Evolutionary conservation across 768 basidiomycete species (phyloP).

Genomic region (Lactarius psammicola): DNA sequence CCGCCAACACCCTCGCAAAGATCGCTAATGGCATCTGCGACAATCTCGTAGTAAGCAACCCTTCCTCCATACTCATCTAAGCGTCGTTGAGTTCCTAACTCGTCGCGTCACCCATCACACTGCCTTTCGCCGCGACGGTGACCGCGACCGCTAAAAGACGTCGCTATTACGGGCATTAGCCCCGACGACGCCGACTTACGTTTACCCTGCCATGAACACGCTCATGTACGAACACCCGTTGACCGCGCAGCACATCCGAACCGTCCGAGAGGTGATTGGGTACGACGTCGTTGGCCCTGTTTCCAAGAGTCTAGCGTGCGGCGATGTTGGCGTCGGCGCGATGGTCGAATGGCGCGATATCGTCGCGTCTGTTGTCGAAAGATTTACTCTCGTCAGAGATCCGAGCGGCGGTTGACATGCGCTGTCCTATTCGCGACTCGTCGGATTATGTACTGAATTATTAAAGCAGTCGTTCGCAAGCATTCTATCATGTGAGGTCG

Average conservation of each 20-base stretch:
- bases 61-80: too few species aligned
- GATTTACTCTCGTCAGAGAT: conserved; percentile 37
- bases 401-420: background rate
- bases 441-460: background rate
- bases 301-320: conserved; percentile 85
- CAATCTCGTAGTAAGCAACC: conserved; percentile 68
- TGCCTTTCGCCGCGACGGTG: background rate
- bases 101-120: too few species aligned
- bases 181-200: conserved; percentile 79
- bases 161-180: conserved; percentile 82
- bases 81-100: background rate
- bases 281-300: conserved; percentile 87
- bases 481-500: background rate
- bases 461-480: background rate
- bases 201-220: conserved; percentile 99
- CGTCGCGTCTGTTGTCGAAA: conserved; percentile 64
- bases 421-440: background rate
- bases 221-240: conserved; percentile 96
- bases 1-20: conserved; percentile 95
- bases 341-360: conserved; percentile 98
- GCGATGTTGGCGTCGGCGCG: conserved; percentile 90
- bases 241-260: conserved; percentile 76
- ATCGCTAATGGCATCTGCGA: conserved; percentile 88
- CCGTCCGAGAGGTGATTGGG: conserved; percentile 69
- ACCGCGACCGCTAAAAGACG: conserved; percentile 42